Percentiles rank a stretch among this genome's conserved stretches.
These are phyloP conservation scores for Eimeria necatrix DNA, from an alignment of 169 alveolate genomes.

Conservation along the genomic window DNA sequence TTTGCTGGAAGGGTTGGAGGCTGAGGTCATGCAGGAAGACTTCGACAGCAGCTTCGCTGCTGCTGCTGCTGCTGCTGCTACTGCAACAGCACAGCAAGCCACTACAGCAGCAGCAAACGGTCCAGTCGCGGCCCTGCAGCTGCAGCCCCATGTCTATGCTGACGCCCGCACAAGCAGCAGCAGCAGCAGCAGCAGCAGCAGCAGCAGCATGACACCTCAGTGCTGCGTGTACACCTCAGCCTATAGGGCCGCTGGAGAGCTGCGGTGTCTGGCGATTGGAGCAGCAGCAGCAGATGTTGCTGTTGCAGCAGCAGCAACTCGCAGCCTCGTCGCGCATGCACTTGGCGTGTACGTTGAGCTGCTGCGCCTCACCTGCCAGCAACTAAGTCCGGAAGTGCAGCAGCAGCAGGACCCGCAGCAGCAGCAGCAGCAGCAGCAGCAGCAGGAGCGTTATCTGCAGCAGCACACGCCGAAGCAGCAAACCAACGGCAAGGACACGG, in stretches of 20 bases:
- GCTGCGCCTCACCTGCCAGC: background rate
- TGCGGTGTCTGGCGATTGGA: constrained; percentile 15
- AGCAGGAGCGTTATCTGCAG: background rate
- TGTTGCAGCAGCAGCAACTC: constrained; percentile 68
- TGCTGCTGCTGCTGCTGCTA: constrained; percentile 27
- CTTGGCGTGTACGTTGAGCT: constrained; percentile 33
- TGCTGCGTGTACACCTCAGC: constrained; percentile 59
- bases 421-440: constrained; percentile 40
- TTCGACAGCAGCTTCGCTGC: background rate
- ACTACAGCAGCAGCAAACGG: background rate
- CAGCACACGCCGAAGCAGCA: constrained; percentile 15
- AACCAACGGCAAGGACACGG: background rate
- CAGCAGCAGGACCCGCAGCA: background rate
- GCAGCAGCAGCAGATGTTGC: constrained; percentile 60
- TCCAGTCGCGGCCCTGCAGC: background rate
- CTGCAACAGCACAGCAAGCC: background rate
- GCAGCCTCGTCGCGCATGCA: constrained; percentile 50
- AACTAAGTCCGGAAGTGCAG: background rate
- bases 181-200: constrained; percentile 33
- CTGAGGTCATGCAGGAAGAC: constrained; percentile 52
- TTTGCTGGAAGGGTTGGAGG: constrained; percentile 52
- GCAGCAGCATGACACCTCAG: constrained; percentile 19
- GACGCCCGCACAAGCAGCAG: constrained; percentile 13
- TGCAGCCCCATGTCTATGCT: background rate
- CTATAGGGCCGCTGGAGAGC: constrained; percentile 44